A percentile compares a stretch with the other conserved stretches of the same genome.
phyloP scores from a whole-genome alignment of 2,329 filamentous ascomycete genomes.

The Eutypa lata region DNA sequence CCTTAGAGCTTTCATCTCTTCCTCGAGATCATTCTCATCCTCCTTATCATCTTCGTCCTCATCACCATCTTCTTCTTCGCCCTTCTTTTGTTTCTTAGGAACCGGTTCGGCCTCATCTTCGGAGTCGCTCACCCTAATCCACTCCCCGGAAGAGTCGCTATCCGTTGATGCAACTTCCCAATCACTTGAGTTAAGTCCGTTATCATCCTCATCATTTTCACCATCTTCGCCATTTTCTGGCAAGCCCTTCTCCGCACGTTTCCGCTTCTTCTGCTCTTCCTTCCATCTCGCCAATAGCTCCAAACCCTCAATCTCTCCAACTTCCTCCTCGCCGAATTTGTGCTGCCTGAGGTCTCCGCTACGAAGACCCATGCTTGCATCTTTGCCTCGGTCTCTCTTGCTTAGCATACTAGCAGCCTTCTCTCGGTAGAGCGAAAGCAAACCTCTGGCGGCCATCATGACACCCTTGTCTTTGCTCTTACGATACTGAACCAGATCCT shows the following conservation, averaged over 20 bases:
- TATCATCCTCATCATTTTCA: conserved; percentile 59
- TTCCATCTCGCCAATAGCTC: conserved; percentile 93
- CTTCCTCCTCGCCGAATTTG: conserved; percentile 78
- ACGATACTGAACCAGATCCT: conserved; percentile 92
- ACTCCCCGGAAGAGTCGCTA: conserved; percentile 74
- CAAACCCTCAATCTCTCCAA: conserved; percentile 83
- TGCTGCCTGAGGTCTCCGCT: conserved; percentile 71
- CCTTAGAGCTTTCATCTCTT: conserved; percentile 49
- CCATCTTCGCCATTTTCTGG: conserved; percentile 60
- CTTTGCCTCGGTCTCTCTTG: conserved; percentile 87
- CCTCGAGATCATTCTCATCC: conserved; percentile 39
- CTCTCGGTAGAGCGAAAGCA: conserved; percentile 87
- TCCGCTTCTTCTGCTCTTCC: conserved; percentile 78
- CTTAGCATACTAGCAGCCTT: conserved; percentile 85
- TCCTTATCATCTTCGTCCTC: not conserved
- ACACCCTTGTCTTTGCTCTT: conserved; percentile 98
- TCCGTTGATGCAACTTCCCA: conserved; percentile 62
- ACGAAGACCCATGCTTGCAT: conserved; percentile 78
- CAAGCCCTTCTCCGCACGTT: conserved; percentile 65
- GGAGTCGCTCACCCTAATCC: conserved; percentile 87
- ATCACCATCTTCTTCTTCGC: conserved; percentile 25
- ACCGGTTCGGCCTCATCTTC: conserved; percentile 74
- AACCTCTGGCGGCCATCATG: conserved; percentile 96
- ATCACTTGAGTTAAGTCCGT: conserved; percentile 50
- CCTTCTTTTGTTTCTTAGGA: conserved; percentile 60